Base-by-base conservation (phyloP, 805 yeast genomes). In the Candida sithepensis region DNA sequence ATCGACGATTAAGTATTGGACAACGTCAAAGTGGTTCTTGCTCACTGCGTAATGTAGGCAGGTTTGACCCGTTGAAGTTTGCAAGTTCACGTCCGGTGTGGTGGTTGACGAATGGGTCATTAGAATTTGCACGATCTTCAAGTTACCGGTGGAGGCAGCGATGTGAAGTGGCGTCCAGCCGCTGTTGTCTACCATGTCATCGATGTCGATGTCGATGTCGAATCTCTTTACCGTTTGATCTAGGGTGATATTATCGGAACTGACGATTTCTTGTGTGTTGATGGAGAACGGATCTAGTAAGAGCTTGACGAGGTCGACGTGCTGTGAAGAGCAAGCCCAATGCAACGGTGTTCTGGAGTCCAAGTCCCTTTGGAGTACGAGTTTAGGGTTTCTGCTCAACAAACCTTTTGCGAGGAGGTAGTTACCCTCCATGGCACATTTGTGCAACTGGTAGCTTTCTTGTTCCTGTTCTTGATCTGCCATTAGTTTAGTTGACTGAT, bases 81-180 rank as follows among this genome's bases (percentile, higher is more conserved):
- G 75, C 38, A 75, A 60, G 58, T 88, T 71, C 20, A 88, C 71
- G 62, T 85, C 84, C 0, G 85, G 85, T 16, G 61, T 59, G 0
- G 87, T 85, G 1, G 69, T 70, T 51, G 73, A 71, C 6, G n/a
- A n/a, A n/a, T 20, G 26, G 12, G 63, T 66, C 54, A 81, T 68
- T n/a, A 89, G 59, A 40, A 70, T 57, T 9, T 75, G 69, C 3
- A 88, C 56, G 8, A 84, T 74, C 6, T 70, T 73, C 20, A 71
- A 55, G 56, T 81, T 78, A 0, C 97, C 96, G 2, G 84, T 72
- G 0, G 96, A 78, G 0, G 86, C 76, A 0, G 94, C 89, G 44
- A 92, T 82, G 64, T 91, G 97, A 30, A 88, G 58, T 1, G 95
- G 89, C 0, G 92, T 84, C 96, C 96, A 91, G 0, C 96, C 96